phyloP scores from a whole-genome alignment of 352 stramenopile species.

The Globisporangium orthogonon region DNA sequence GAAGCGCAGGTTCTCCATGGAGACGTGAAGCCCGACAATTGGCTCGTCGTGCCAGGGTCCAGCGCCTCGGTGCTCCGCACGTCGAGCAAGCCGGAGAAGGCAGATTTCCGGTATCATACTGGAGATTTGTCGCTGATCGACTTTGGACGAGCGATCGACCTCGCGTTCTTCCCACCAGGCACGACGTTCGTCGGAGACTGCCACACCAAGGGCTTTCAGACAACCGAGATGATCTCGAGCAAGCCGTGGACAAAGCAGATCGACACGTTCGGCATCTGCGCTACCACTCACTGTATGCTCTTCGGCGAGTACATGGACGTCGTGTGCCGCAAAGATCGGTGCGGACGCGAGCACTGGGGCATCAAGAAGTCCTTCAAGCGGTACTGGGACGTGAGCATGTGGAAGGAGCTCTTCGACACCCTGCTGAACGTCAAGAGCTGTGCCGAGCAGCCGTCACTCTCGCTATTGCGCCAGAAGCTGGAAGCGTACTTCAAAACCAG shows the following conservation, averaged over 20 bases:
- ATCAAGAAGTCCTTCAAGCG: slow-evolving; percentile 61
- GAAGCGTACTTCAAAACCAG: slow-evolving; percentile 50
- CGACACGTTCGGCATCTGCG: slow-evolving; percentile 78
- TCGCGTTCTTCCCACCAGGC: slow-evolving; percentile 41
- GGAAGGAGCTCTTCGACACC: slow-evolving; percentile 57
- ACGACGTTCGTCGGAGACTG: slow-evolving; percentile 69
- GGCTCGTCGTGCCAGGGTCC: slow-evolving; percentile 46
- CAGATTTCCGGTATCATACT: slow-evolving; percentile 21
- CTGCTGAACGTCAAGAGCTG: slow-evolving; percentile 74
- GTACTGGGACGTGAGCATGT: slow-evolving; percentile 77
- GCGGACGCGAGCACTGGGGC: slow-evolving; percentile 26
- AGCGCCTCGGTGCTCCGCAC: slow-evolving; percentile 6
- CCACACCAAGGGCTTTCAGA: slow-evolving; percentile 83
- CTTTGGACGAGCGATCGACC: slow-evolving; percentile 80
- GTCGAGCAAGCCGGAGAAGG: slow-evolving; percentile 5
- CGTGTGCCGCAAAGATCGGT: slow-evolving; percentile 17
- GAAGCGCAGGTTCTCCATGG: slow-evolving; percentile 60
- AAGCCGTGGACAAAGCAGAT: slow-evolving; percentile 79
- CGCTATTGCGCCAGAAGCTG: slow-evolving; percentile 29
- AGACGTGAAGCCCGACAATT: slow-evolving; percentile 87
- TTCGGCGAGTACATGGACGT: slow-evolving; percentile 86
- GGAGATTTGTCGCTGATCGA: slow-evolving; percentile 72
- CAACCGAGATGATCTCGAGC: slow-evolving; percentile 74
- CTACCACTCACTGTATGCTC: slow-evolving; percentile 74
- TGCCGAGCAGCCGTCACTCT: slow-evolving; percentile 52